Base-by-base conservation (phyloP, 805 yeast genomes). In the Jamesozyma lodderae region DNA sequence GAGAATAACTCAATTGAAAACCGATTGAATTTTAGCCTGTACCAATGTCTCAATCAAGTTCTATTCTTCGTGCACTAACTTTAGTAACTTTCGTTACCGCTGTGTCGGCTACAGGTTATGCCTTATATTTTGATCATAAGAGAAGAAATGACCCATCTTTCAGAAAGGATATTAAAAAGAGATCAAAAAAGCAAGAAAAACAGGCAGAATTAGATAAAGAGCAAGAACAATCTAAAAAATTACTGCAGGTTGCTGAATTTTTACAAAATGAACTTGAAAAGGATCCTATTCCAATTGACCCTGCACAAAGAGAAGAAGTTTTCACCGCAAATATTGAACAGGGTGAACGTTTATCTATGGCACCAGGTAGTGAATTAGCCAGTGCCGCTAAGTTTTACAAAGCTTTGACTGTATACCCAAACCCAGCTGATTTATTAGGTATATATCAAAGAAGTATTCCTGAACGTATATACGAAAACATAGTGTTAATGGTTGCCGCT, bases 361-460 rank as follows among this genome's bases (percentile, higher is more conserved):
- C 66, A 24, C 78, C 81, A 44, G 81, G 79, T 47, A 72, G 74
- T 49, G 85, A 82, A 60, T 64, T 81, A 46, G 85, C 81, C 43
- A 80, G 96, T 32, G 97, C 98, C 27, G 69, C 88, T 49, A 74
- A 80, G 49, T 92, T 87, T 73, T 92, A 92, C 75, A 83, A 85
- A 63, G 97, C 96, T 11, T 71, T 92, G 57, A 75, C 85, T 30
- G 88, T 87, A 36, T 90, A 88, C 63, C 97, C 98, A 44, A 81
- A 82, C 62, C 99, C 98, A 42, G 80, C 94, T 40, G 96, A 86
- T 54, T 76, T 92, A 52, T 72, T 92, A 59, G 81, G 81, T 36
- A 79, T 90, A 53, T 90, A 85, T 67, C 96, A 90, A 69, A 82
- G 82, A 69, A 73, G 88, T 37, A 77, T 90, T 47, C 88, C 92